Evolutionary conservation across 2,329 filamentous ascomycete genomes (phyloP), one percentile per base, ranked within the genome.

Genomic region (Penicillium sclerotiorum): DNA sequence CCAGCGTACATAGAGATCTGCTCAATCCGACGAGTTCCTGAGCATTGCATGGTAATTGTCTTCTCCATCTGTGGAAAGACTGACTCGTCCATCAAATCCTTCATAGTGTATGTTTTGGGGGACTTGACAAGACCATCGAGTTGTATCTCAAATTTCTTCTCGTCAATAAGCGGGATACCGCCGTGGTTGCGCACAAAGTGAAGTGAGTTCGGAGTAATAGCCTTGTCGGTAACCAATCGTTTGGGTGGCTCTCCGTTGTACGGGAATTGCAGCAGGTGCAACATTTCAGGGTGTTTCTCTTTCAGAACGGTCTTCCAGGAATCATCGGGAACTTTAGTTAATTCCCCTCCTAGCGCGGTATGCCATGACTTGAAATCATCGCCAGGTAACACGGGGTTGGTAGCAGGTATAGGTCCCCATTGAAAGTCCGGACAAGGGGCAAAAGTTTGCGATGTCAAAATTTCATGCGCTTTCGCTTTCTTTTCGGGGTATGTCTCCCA

Each of bases 171-270:
- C 0, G 87, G 87, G 15, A 90, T 83, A 0, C 86, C 86, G 8
- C 87, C 86, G 53, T 90, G 87, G 51, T 90, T 90, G 7, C 87
- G 77, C 0, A 90, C 82, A 56, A 88, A 90, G 56, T 85, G 81
- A n/a, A 80, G 71, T 4, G 72, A 57, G 52, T 88, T 90, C 0
- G 77, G 73, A 0, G 87, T 90, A 32, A 89, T 77, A 0, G 65
- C 59, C 18, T 79, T 75, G 13, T 76, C 76, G 0, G 78, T 77
- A 1, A 84, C 77, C 0, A 87, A 73, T 2, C 80, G 75, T 54
- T 85, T 80, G 0, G 82, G 82, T 0, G 83, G 78, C 53, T 86
- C 83, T 0, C 82, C 83, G 32, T 86, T 86, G 64, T 85, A 86
- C 0, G 83, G 83, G 50, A 86, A 86, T 47, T 85, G 78, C 0